Percentiles rank a stretch among this genome's conserved stretches.
Evolutionary conservation across 768 basidiomycete genomes (phyloP).

Genomic region (Serendipita sp.): DNA sequence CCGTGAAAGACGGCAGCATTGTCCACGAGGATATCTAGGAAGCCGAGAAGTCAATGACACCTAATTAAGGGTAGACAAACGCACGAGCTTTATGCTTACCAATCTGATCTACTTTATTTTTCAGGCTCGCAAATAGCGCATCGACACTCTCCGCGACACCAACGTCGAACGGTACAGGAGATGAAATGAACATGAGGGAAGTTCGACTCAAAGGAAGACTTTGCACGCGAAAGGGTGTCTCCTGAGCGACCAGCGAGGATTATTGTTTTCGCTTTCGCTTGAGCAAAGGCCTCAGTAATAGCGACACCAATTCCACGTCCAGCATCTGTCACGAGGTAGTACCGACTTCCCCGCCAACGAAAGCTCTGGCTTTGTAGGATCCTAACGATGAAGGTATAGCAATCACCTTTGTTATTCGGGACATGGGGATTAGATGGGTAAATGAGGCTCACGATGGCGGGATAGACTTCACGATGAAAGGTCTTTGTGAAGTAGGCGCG

Average conservation of each 20-base stretch:
- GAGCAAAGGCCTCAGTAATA: not conserved
- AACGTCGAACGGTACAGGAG: not conserved
- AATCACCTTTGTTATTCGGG: not conserved
- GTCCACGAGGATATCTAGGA: not conserved
- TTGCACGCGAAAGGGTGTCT: not conserved
- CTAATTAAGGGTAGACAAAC: too few relatives aligned
- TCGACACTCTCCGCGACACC: not conserved
- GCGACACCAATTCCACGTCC: not conserved
- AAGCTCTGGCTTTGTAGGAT: not conserved
- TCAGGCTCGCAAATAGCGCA: not conserved
- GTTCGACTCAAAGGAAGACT: not conserved
- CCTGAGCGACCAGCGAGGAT: not conserved
- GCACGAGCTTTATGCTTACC: not conserved
- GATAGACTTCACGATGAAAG: slow-evolving; percentile 1
- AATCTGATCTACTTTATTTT: not conserved
- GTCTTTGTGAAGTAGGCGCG: not conserved
- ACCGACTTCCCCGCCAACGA: not conserved
- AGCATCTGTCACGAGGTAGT: not conserved
- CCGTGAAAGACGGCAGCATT: not conserved
- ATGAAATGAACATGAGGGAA: not conserved
- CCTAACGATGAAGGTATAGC: not conserved
- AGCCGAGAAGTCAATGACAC: not conserved
- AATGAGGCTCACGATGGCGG: not conserved
- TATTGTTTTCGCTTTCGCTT: not conserved
- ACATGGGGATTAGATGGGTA: too few relatives aligned